Evolutionary conservation across 257 asterid genomes (phyloP).

Genomic region (Henckelia pumila): DNA sequence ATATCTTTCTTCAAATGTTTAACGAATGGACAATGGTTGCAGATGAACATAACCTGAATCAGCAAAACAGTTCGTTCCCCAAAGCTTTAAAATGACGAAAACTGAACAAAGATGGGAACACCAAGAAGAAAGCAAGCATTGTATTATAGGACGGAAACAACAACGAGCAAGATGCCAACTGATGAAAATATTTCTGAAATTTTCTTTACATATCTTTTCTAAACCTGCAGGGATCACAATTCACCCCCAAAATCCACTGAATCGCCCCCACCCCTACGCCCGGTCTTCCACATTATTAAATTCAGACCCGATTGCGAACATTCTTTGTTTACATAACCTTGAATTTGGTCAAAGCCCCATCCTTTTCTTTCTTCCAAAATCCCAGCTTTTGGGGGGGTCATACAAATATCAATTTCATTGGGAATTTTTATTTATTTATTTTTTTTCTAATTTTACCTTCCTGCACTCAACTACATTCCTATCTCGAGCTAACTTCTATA

Average conservation of each 20-base stretch:
- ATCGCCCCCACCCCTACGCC: too few relatives aligned
- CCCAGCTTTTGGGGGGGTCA: background rate
- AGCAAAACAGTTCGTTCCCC: conserved; percentile 12
- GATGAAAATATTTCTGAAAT: too few relatives aligned
- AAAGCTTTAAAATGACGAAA: background rate
- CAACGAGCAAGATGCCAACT: background rate
- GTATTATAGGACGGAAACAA: background rate
- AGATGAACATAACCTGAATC: conserved; percentile 73
- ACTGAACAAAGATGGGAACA: conserved; percentile 11
- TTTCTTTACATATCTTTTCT: background rate
- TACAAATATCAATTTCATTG: background rate
- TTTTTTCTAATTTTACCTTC: background rate
- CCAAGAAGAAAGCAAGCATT: conserved; percentile 19
- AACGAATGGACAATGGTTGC: conserved; percentile 92
- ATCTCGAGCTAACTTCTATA: background rate
- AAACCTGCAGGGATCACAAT: too few relatives aligned
- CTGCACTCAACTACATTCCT: background rate
- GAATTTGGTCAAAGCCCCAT: conserved; percentile 14
- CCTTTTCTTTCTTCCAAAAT: background rate
- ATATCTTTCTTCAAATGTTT: too few relatives aligned
- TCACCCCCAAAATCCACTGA: background rate
- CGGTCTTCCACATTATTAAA: background rate
- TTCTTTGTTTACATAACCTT: conserved; percentile 7
- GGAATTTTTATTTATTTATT: too few relatives aligned
- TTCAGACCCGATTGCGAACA: background rate